Conservation (phyloP, 2,329 filamentous ascomycete genomes). For the Aspergillus sp. region DNA sequence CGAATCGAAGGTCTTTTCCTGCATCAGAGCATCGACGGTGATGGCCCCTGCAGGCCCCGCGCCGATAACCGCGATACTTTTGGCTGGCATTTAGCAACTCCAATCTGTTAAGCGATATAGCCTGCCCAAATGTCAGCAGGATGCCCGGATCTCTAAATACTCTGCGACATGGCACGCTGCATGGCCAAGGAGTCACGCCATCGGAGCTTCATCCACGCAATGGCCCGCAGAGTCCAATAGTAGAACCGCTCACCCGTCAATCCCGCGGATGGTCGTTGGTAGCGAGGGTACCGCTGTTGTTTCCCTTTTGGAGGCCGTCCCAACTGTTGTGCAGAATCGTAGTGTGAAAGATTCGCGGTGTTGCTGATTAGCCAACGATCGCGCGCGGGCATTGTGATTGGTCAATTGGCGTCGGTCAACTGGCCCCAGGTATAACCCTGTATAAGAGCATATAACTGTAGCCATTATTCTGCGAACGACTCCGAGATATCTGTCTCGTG, state of each 20-base stretch:
- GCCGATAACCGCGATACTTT: slow-evolving; percentile 54
- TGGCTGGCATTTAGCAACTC: slow-evolving; percentile 2
- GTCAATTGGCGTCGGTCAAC: not conserved
- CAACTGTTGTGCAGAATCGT: not conserved
- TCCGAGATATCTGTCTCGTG: too few species aligned
- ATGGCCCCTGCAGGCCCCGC: slow-evolving; percentile 56
- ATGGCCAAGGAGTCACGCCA: not conserved
- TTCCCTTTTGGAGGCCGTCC: not conserved
- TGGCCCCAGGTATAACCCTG: too few species aligned
- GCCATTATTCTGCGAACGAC: too few species aligned
- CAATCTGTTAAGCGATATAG: not conserved
- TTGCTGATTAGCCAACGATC: too few species aligned
- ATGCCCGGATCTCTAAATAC: not conserved
- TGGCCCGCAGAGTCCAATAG: not conserved
- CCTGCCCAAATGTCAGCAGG: not conserved
- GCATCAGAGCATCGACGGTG: slow-evolving; percentile 52
- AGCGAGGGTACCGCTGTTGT: not conserved
- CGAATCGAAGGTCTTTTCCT: slow-evolving; percentile 53
- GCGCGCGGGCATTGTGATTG: not conserved
- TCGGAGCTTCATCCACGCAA: not conserved
- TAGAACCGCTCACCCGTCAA: not conserved
- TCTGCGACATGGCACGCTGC: too few species aligned
- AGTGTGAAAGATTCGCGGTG: not conserved
- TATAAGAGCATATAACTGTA: too few species aligned
- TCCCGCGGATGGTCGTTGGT: not conserved